Conservation (phyloP, 371 early-diverging fungal genomes). For the Mucor mucedo region DNA sequence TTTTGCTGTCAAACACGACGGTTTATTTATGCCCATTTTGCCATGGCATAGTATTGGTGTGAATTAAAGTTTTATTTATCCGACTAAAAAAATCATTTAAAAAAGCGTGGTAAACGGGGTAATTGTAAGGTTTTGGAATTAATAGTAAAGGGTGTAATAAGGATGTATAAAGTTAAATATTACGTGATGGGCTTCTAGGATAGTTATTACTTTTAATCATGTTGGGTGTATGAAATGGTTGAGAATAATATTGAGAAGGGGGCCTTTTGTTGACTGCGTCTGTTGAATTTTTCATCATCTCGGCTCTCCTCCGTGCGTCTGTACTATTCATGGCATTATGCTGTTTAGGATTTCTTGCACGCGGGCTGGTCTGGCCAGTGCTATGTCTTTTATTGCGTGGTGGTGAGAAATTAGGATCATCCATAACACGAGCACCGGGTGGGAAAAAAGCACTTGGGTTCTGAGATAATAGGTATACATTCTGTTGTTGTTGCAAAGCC, state of each 20-base stretch:
- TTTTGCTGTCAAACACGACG: too few species aligned
- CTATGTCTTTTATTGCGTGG: neutral
- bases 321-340: constrained; percentile 8
- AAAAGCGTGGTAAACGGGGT: too few species aligned
- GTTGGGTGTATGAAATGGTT: neutral
- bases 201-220: too few species aligned
- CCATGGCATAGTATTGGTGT: too few species aligned
- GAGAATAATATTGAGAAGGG: neutral
- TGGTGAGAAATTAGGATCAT: neutral
- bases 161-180: neutral
- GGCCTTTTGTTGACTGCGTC: neutral
- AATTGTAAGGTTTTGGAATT: too few species aligned
- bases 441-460: neutral
- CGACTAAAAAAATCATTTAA: too few species aligned
- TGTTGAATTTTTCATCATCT: constrained; percentile 12
- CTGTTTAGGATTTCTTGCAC: neutral
- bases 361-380: neutral
- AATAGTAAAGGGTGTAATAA: too few species aligned
- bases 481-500: constrained; percentile 11
- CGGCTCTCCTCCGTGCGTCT: constrained; percentile 19
- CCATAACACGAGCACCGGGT: neutral
- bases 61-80: too few species aligned
- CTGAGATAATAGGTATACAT: constrained; percentile 7
- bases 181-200: neutral
- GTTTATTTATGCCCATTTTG: too few species aligned